Base-by-base conservation (phyloP, 257 asterid species). In the Nicotiana attenuata region DNA sequence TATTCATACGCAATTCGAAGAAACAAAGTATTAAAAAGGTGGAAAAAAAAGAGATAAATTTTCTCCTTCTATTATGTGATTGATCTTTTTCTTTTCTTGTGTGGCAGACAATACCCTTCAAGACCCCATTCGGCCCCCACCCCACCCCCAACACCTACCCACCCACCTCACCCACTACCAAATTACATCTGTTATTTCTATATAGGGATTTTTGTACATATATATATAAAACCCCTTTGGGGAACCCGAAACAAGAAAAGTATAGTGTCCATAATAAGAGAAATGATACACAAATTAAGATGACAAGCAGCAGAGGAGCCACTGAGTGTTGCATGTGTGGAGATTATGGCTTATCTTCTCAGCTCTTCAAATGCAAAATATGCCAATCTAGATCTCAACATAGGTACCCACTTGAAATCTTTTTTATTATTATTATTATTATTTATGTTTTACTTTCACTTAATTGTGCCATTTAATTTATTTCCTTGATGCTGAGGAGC, bases 271-370 rank as follows among this genome's bases (percentile, higher is more conserved):
- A n/a, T n/a, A 11, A 7, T 14, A 13, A 71, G 60, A 71, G 78
- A 45, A 73, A 73, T 73, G 78, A 73, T 24, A 20, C 28, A 65
- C 24, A 38, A 75, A n/a, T n/a, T n/a, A n/a, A 71, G 85, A 87
- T 88, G 92, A 84, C 85, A 64, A 86, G 16, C 65, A 85, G 65
- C 77, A 83, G 78, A 35, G 84, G 38, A 24, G 38, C 68, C 65
- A 52, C 77, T 20, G 97, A 89, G 78, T 93, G 97, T 76, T 93
- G 97, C 85, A 93, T 93, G 97, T 93, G 97, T 86, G 97, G 97
- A 31, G 97, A 93, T 77, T 84, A 80, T 60, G 97, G 97, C 22
- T 69, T 93, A 16, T 77, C 94, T 63, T 87, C 87, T 26, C 91
- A 90, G 86, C 94, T 93, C 69, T 90, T 93, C 91, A 81, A 82